A percentile compares a stretch with the other conserved stretches of the same genome.
phyloP scores from a whole-genome alignment of 345 rosid species.

The Heritiera fomes region DNA sequence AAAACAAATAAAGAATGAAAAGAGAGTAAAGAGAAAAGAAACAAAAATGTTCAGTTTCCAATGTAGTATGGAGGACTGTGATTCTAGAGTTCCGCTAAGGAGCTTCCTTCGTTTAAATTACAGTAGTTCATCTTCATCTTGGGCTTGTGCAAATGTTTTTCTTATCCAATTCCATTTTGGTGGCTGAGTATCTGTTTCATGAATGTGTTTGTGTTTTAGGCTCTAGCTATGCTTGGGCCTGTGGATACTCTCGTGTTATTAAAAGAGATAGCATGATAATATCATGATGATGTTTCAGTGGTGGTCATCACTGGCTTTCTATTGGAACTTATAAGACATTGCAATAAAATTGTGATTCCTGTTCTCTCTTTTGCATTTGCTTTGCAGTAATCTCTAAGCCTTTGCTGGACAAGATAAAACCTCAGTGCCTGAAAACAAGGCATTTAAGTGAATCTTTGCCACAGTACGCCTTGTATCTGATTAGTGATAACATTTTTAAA shows the following conservation, averaged over 20 bases:
- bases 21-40: neutral
- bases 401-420: neutral
- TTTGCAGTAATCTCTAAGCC: neutral
- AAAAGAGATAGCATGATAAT: neutral
- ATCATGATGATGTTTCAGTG: neutral
- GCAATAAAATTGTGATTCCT: neutral
- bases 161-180: neutral
- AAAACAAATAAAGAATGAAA: neutral
- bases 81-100: neutral
- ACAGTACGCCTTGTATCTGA: too few species aligned
- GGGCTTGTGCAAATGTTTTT: neutral
- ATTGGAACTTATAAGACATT: neutral
- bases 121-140: neutral
- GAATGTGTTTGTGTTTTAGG: neutral
- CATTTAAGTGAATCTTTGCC: constrained; percentile 1
- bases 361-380: neutral
- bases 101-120: neutral
- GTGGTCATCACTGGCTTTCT: neutral
- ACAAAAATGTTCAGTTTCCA: too few species aligned
- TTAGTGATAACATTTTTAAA: neutral
- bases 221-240: neutral
- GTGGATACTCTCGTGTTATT: neutral
- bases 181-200: neutral
- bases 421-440: neutral
- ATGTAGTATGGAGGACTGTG: neutral